Evolutionary conservation across 139 green algal species (phyloP), one percentile per base, ranked within the genome.

Genomic region (Chloropicon primus): DNA sequence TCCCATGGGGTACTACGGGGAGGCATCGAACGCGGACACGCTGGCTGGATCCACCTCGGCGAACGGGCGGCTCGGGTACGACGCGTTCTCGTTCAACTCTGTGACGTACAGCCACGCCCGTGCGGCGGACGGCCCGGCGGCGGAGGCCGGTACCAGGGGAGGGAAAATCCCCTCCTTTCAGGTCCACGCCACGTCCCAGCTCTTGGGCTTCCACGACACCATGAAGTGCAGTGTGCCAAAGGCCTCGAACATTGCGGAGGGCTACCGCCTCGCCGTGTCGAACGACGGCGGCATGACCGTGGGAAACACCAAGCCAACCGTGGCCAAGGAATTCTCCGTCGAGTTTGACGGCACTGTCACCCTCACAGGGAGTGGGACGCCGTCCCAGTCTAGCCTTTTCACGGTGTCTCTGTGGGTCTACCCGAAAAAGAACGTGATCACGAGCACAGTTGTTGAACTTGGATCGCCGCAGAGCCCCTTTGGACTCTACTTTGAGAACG

Each of bases 191-290:
- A 62, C 41, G 41, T n/a, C 41, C 10, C 41, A 62, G 41, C 25
- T 72, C 54, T 77, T 77, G 21, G 77, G 77, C 24, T 54, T 21
- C 22, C 77, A 23, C 22, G 77, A 81, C n/a, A 72, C 25, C 27
- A 28, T 77, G 25, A 72, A 24, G 10, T 81, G 77, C 77, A 28
- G 24, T 2, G 54, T 53, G 25, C 62, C 54, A 2, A 25, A 28
- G n/a, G 25, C 22, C 3, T 24, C 77, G 1, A 29, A 27, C 54
- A 26, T 28, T 3, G 54, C 62, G 2, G 71, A 81, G 23, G 23
- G 26, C 77, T 81, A 76, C 5, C 54, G 62, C 71, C n/a, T 81
- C 5, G 77, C 62, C 71, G 71, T 81, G 25, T 81, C 77, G 25
- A 81, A 81, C 77, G 77, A 81, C 71, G 77, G 22, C 21, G 62